Conservation (phyloP, 495 filamentous ascomycete genomes). For the Parachaetomium inaequale region DNA sequence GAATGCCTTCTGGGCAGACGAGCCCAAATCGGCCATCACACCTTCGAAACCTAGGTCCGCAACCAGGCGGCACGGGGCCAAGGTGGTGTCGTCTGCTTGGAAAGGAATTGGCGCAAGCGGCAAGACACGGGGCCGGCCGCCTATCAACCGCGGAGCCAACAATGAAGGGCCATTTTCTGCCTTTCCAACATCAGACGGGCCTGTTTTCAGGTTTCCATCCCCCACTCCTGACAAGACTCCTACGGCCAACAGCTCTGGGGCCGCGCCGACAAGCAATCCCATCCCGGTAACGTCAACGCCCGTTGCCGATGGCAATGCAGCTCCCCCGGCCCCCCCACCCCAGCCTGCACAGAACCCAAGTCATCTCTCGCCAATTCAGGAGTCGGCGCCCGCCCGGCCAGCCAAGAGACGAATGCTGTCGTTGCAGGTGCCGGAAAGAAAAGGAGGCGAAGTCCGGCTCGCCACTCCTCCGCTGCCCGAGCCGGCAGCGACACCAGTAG, state of each 20-base stretch:
- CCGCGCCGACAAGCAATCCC: slow-evolving; percentile 25
- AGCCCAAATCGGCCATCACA: slow-evolving; percentile 72
- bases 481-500: slow-evolving; percentile 27
- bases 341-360: slow-evolving; percentile 25
- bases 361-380: slow-evolving; percentile 27
- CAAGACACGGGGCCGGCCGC: slow-evolving; percentile 80
- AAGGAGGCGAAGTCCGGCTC: slow-evolving; percentile 69
- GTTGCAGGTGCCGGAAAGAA: slow-evolving; percentile 74
- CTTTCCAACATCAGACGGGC: slow-evolving; percentile 63
- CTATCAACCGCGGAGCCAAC: slow-evolving; percentile 61
- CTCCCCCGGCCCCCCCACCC: slow-evolving; percentile 26
- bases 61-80: slow-evolving; percentile 79
- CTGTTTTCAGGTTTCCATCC: slow-evolving; percentile 33
- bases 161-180: slow-evolving; percentile 81
- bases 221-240: slow-evolving; percentile 31
- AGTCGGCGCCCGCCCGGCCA: slow-evolving; percentile 28
- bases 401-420: slow-evolving; percentile 59
- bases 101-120: slow-evolving; percentile 63
- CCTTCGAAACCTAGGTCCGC: slow-evolving; percentile 67
- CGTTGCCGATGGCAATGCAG: background rate
- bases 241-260: slow-evolving; percentile 15
- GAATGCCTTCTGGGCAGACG: slow-evolving; percentile 30
- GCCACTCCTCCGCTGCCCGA: slow-evolving; percentile 61
- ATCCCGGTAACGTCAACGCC: background rate
- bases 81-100: slow-evolving; percentile 93